phyloP scores from a whole-genome alignment of 2,329 filamentous ascomycete genomes.

The Aureobasidium zeae region DNA sequence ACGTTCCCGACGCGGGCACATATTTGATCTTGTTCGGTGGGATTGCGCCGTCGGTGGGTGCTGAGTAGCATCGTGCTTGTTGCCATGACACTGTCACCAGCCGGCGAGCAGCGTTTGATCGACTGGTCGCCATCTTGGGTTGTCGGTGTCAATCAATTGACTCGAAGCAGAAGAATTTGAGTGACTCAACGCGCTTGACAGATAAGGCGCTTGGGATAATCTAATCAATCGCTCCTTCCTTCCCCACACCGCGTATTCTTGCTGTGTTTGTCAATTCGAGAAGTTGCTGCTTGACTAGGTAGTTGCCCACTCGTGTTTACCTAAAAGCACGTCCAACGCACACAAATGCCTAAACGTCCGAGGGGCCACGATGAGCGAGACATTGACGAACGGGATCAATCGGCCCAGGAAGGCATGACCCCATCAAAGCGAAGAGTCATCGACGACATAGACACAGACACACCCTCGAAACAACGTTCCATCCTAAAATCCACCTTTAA shows the following conservation, averaged over 20 bases:
- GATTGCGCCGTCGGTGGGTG: conserved; percentile 49
- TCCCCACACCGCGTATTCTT: conserved; percentile 4
- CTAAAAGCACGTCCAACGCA: background rate
- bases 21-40: conserved; percentile 83
- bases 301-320: no score
- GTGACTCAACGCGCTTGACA: background rate
- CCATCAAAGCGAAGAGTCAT: conserved; percentile 5
- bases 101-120: conserved; percentile 19
- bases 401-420: background rate
- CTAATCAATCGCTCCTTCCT: conserved; percentile 9
- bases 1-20: conserved; percentile 72
- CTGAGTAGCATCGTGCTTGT: conserved; percentile 49
- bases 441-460: conserved; percentile 8
- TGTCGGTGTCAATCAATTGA: background rate
- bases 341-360: conserved; percentile 16
- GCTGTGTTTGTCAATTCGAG: background rate
- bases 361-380: conserved; percentile 8
- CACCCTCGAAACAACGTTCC: conserved; percentile 24
- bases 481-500: conserved; percentile 27
- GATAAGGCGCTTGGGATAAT: background rate
- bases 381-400: background rate
- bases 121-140: conserved; percentile 10
- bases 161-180: background rate
- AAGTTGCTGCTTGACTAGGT: background rate
- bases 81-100: conserved; percentile 20